Evolutionary conservation across 257 asterid genomes (phyloP), one percentile per base, ranked within the genome.

Genomic region (Echites panduratus): DNA sequence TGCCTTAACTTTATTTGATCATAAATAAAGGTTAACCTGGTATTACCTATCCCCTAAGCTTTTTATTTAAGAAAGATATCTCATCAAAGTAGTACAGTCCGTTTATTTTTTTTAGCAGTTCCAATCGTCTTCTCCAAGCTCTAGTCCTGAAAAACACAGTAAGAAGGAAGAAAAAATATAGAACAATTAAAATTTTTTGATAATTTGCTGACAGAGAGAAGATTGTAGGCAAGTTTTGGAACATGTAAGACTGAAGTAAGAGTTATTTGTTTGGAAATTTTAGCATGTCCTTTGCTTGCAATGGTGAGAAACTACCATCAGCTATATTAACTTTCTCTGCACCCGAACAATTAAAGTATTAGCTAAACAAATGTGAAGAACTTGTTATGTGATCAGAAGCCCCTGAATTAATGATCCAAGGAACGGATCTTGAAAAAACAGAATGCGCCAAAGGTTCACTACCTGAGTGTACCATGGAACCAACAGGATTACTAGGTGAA

Each of bases 121-220:
- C 56, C 71, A 66, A 41, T 66, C 71, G 9, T 40, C 71, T n/a
- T 66, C 71, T 20, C 16, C 54, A 29, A 66, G 38, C 9, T 44
- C 1, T 8, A 56, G 38, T 44, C 71, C 56, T 41, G 20, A 20
- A 66, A 66, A 20, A 20, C 52, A 24, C 54, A 66, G 22, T 13
- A 1, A 0, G 29, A 38, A 43, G 4, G 3, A 65, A 24, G 5
- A 24, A 43, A 66, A 20, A 13, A 1, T 8, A 43, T 16, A n/a
- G 3, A 11, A 38, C 14, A 65, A 24, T 32, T 38, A 7, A 0
- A 32, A 7, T 65, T 16, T 9, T 41, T 35, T 1, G 50, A 32
- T 27, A 65, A 65, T 65, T 65, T 65, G n/a, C n/a, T n/a, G n/a
- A n/a, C n/a, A n/a, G n/a, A n/a, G n/a, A n/a, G n/a, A n/a, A n/a